Evolutionary conservation across 345 rosid genomes (phyloP), one percentile per base, ranked within the genome.

Genomic region (Rhodamnia rubescens): DNA sequence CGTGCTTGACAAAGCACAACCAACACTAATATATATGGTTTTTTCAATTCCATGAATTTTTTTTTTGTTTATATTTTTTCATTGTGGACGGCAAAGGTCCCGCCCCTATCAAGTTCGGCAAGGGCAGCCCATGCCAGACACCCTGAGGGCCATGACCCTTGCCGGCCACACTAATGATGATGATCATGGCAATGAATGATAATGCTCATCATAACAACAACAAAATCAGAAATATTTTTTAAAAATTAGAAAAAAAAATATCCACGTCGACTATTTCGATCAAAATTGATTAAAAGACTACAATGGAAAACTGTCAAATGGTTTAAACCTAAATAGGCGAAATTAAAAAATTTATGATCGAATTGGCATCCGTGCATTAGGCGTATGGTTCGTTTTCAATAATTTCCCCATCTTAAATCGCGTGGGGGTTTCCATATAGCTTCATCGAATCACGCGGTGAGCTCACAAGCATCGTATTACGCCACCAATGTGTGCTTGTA

Each of bases 261-360:
- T 6, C 0, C 0, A 18, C 44, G 1, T 32, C 4, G 4, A 4
- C 0, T 0, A 7, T 61, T 61, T 0, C 3, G 0, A 2, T 4
- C 18, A 61, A 61, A 61, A 61, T 29, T 16, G 8, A 1, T 8
- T 3, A 3, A 36, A 36, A 36, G 40, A 14, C 5, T 61, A 1
- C 1, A 27, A 8, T 8, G 40, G 6, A 10, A 8, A 21, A 32
- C 1, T 2, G 0, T 69, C 13, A 18, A 64, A 64, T 29, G 1
- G 2, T 64, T 29, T 64, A 32, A 29, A 1, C 29, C 3, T 64
- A 8, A 64, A 64, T 29, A 15, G 1, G 2, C 0, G 0, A 1
- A 64, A 7, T 7, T 0, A 1, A 2, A 64, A 18, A 1, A 4
- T 32, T 61, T 64, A 16, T 64, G 2, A 32, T 0, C 3, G 6